Evolutionary conservation across 208 protist species (phyloP).

Genomic region (Leishmania lainsoni): DNA sequence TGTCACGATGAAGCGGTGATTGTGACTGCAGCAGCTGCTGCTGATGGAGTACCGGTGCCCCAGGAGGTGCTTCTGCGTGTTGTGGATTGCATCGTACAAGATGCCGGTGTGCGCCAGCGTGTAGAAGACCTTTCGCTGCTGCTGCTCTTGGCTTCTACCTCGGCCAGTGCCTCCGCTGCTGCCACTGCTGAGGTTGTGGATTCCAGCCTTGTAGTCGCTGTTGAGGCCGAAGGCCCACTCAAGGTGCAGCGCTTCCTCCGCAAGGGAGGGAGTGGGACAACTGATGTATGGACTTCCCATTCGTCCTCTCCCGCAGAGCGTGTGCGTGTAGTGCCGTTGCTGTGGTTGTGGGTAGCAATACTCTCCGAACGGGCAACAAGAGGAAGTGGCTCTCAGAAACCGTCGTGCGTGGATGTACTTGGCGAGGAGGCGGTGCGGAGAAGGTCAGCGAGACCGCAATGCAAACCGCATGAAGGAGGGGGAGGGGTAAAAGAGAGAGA

Average conservation of each 20-base stretch:
- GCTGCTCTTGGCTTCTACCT: neutral
- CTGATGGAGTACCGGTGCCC: slow-evolving; percentile 87
- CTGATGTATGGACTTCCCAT: slow-evolving; percentile 34
- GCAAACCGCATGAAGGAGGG: neutral
- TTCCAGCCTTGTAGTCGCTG: slow-evolving; percentile 81
- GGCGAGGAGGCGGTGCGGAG: neutral
- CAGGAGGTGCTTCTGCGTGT: slow-evolving; percentile 90
- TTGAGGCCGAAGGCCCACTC: slow-evolving; percentile 93
- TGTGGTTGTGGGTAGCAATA: neutral
- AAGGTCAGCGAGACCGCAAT: neutral
- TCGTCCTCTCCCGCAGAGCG: neutral
- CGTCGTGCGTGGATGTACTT: neutral
- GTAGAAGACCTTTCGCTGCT: slow-evolving; percentile 91
- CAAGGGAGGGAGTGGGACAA: slow-evolving; percentile 28
- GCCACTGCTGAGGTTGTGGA: slow-evolving; percentile 87
- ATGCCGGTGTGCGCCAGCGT: slow-evolving; percentile 88
- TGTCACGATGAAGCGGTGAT: slow-evolving; percentile 92
- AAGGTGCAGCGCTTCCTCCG: slow-evolving; percentile 71
- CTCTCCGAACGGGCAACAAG: neutral
- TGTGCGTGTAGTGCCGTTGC: neutral
- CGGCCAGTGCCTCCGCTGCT: neutral
- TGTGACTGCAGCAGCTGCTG: slow-evolving; percentile 73
- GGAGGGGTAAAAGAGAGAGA: neutral
- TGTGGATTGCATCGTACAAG: slow-evolving; percentile 89
- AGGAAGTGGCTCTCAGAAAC: neutral